These are phyloP conservation scores for Thraustochytrium striatum DNA, from an alignment of 352 stramenopile genomes.

Conservation along the genomic window DNA sequence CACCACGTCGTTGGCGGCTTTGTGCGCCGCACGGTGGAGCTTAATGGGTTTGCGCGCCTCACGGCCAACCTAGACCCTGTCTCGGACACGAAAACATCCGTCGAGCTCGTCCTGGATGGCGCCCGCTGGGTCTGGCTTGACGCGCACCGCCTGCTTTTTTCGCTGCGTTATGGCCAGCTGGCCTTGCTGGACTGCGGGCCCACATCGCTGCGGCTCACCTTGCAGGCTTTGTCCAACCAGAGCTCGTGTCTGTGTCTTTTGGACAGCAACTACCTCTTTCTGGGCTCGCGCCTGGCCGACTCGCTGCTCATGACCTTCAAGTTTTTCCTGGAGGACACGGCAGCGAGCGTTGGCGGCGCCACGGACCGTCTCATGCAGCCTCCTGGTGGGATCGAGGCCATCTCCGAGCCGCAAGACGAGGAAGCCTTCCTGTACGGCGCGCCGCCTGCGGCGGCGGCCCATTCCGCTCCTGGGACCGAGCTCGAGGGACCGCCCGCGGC, in stretches of 20 bases:
- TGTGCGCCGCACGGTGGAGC: slow-evolving; percentile 4
- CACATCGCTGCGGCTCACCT: not conserved
- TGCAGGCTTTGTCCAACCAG: slow-evolving; percentile 13
- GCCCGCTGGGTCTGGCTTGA: slow-evolving; percentile 10
- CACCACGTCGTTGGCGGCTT: slow-evolving; percentile 35
- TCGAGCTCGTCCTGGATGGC: slow-evolving; percentile 20
- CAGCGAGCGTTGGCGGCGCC: no score
- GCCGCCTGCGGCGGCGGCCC: no score
- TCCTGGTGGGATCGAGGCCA: no score
- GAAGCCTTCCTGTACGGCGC: no score
- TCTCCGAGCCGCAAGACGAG: no score
- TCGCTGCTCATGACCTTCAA: slow-evolving; percentile 18
- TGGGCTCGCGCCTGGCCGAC: slow-evolving; percentile 23
- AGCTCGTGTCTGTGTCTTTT: slow-evolving; percentile 19
- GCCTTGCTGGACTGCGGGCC: slow-evolving; percentile 15
- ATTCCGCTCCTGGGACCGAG: no score
- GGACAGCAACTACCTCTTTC: not conserved
- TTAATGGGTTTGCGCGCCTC: slow-evolving; percentile 22
- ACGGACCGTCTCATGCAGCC: no score
- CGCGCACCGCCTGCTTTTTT: slow-evolving; percentile 20
- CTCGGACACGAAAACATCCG: not conserved
- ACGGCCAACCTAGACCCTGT: slow-evolving; percentile 10
- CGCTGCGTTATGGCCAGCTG: slow-evolving; percentile 34
- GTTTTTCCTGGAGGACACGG: slow-evolving; percentile 33
- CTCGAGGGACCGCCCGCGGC: no score